Evolutionary conservation across 257 asterid genomes (phyloP), one percentile per base, ranked within the genome.

Genomic region (Solanum habrochaites): DNA sequence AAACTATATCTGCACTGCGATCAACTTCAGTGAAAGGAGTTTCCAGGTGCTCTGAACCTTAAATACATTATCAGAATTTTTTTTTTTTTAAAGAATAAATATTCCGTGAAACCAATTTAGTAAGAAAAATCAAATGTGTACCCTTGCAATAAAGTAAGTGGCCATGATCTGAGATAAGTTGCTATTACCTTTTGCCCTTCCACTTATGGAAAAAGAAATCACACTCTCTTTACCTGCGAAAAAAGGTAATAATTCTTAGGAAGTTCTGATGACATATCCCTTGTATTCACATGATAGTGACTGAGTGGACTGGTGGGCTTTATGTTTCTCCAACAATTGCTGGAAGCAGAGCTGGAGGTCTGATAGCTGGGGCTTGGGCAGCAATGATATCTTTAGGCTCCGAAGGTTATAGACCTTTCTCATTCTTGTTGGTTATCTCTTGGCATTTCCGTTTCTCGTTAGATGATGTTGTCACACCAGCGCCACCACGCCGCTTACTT

Each of bases 291-390:
- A 67, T 62, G 86, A 35, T 91, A 96, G 99, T 97, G 64, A 96
- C 99, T 86, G 99, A 97, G 86, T 97, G 99, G 99, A 94, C 94
- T 91, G 99, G 99, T 83, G 99, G 99, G 89, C 98, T 97, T 52
- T 97, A 97, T 52, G 91, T 97, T 42, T 97, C 99, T 43, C 99
- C 99, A 39, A 93, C 99, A 52, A 92, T 94, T 89, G 99, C 99
- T 88, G 99, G 99, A 87, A 97, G 99, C 94, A 93, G 98, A 90
- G 96, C 99, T 83, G 99, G 99, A 60, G 93, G 97, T 89, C 92
- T 97, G 84, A 91, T 97, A 89, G 99, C 99, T 27, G 99, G 99
- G 52, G 99, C 99, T 87, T 97, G 99, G 99, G 99, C 99, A 10
- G 98, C 99, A 70, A 95, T 97, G 99, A 93, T 97, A 93, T 93